Evolutionary conservation across 768 basidiomycete species (phyloP), one percentile per base, ranked within the genome.

Genomic region (Dentipellis sp.): DNA sequence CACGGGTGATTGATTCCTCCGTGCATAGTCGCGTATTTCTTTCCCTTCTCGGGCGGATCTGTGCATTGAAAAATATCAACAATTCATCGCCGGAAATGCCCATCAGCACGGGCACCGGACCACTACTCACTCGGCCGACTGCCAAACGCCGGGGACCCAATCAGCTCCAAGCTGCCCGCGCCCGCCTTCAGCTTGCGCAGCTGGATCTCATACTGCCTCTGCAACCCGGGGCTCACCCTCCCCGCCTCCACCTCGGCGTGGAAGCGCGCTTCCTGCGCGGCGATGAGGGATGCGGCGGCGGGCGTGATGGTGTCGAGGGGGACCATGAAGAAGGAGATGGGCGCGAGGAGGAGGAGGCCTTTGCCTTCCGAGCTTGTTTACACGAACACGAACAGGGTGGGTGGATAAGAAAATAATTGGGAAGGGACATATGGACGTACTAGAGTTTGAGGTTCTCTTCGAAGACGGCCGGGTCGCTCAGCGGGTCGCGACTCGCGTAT

Each of bases 1-100:
- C 78, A 72, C 1, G 70, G 69, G 50, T 81, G 75, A 54, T 77
- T 76, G n/a, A 71, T 59, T 0, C 69, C 67, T 6, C 61, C 63
- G 5, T 68, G 50, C 14, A 79, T 45, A 0, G 74, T 72, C 21
- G 76, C 47, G 59, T 81, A 81, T 17, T 65, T 69, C 61, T 75
- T 77, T 1, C 72, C 74, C 0, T 69, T 59, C 55, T 68, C 69
- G 0, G 73, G 71, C 0, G 66, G 62, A 39, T 69, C 74, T 74
- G 36, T 4, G 16, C 29, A 6, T 29, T 10, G 35, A 9, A 16
- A 19, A 34, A 53, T 19, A 38, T 47, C 34, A 22, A 7, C 17
- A 21, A 14, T 10, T 17, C 9, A 7, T 37, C 35, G 19, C 47
- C 3, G 7, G 7, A 52, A 6, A 9, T 29, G 4, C 21, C 48